These are phyloP conservation scores for Coniochaeta ligniaria DNA, from an alignment of 2,329 filamentous ascomycete species.

Conservation along the genomic window DNA sequence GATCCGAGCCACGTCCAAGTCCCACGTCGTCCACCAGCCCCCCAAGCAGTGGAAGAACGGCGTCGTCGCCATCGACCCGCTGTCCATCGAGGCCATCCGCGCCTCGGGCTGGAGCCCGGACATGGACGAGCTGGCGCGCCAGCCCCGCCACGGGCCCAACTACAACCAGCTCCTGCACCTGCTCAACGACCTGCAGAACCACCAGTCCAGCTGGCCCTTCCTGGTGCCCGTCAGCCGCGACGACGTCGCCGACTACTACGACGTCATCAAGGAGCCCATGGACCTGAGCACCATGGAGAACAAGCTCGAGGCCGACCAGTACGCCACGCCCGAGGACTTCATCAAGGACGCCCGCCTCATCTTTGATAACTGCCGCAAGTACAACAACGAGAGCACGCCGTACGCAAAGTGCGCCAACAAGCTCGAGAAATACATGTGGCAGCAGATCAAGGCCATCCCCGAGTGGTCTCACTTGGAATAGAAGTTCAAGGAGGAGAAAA, in stretches of 20 bases:
- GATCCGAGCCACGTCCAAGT: slow-evolving; percentile 84
- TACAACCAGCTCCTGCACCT: slow-evolving; percentile 91
- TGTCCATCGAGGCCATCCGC: slow-evolving; percentile 81
- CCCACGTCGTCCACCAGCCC: slow-evolving; percentile 78
- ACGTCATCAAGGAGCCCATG: slow-evolving; percentile 98
- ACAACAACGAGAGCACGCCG: slow-evolving; percentile 91
- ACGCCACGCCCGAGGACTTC: slow-evolving; percentile 87
- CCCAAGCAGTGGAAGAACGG: slow-evolving; percentile 70
- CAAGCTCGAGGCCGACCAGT: slow-evolving; percentile 90
- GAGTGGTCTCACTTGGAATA: slow-evolving; percentile 70
- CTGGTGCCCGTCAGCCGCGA: slow-evolving; percentile 88
- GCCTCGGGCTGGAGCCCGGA: slow-evolving; percentile 92
- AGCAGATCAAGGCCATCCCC: slow-evolving; percentile 81
- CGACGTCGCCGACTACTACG: slow-evolving; percentile 97
- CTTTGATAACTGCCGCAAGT: slow-evolving; percentile 90
- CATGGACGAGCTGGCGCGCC: slow-evolving; percentile 94
- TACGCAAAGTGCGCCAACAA: slow-evolving; percentile 95
- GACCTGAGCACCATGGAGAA: slow-evolving; percentile 92
- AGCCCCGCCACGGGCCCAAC: slow-evolving; percentile 91
- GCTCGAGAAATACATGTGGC: slow-evolving; percentile 92
- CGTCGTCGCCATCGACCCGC: slow-evolving; percentile 69
- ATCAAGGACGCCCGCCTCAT: slow-evolving; percentile 81
- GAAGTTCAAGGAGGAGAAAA: background rate
- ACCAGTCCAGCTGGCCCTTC: slow-evolving; percentile 91
- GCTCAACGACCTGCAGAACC: slow-evolving; percentile 92